phyloP scores from a whole-genome alignment of 1,284 basidiomycete genomes.

The Trichosporon inkin region DNA sequence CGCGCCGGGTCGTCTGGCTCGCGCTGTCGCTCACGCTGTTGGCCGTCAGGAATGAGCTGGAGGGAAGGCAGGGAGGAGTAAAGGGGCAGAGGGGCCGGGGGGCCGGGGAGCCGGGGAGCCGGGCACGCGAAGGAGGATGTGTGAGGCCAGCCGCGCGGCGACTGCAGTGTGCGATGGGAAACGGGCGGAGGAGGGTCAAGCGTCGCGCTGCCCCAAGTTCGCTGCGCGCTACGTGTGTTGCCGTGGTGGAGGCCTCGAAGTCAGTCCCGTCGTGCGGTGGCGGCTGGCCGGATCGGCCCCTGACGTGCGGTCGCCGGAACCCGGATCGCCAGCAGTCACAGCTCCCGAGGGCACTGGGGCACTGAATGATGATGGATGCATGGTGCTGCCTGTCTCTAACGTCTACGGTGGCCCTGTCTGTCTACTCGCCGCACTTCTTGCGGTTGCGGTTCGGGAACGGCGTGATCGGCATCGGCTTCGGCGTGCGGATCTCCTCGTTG shows the following conservation, averaged over 20 bases:
- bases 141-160: no score
- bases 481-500: slow-evolving; percentile 38
- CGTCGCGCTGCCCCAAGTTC: not conserved
- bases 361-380: slow-evolving; percentile 2
- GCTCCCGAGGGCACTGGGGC: no score
- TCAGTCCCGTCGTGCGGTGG: not conserved
- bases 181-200: not conserved
- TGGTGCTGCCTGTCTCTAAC: not conserved
- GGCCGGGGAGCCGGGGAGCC: not conserved
- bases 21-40: not conserved
- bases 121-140: not conserved
- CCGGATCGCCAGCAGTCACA: no score
- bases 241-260: slow-evolving; percentile 5
- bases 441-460: slow-evolving; percentile 46
- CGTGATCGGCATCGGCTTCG: slow-evolving; percentile 39
- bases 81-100: not conserved
- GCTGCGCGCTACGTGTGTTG: not conserved
- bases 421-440: slow-evolving; percentile 24
- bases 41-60: not conserved
- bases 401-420: not conserved
- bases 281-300: not conserved
- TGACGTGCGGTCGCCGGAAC: not conserved
- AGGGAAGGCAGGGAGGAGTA: not conserved
- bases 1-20: not conserved
- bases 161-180: not conserved